phyloP scores from a whole-genome alignment of 2,329 filamentous ascomycete species.

The Neonectria coccinea region DNA sequence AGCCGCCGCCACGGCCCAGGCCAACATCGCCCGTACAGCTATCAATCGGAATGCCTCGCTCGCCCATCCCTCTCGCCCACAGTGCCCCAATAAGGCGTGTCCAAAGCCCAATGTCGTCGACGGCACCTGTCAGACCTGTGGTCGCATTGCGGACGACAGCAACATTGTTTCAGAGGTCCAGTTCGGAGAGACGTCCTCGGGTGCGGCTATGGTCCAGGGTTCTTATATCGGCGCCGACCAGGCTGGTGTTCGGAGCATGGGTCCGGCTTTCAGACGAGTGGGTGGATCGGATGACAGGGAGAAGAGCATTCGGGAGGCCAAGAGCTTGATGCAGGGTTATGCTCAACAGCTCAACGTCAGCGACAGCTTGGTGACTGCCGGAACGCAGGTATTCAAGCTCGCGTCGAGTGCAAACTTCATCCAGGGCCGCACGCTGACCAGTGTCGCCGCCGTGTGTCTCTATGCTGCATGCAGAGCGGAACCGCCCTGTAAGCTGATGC shows the following conservation, averaged over 20 bases:
- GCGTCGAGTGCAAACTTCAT: conserved; percentile 82
- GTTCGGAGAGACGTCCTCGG: conserved; percentile 88
- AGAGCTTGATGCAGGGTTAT: conserved; percentile 71
- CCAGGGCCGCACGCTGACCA: conserved; percentile 85
- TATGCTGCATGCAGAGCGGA: conserved; percentile 89
- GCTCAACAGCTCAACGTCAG: conserved; percentile 69
- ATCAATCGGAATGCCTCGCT: conserved; percentile 48
- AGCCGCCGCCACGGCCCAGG: conserved; percentile 49
- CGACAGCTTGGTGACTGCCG: conserved; percentile 72
- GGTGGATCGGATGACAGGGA: conserved; percentile 70
- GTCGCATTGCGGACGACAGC: conserved; percentile 83
- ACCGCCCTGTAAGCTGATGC: conserved; percentile 84
- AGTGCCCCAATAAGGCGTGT: conserved; percentile 71
- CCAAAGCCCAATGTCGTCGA: conserved; percentile 71
- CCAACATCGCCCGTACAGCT: conserved; percentile 46
- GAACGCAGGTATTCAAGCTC: conserved; percentile 80
- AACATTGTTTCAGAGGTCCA: conserved; percentile 93
- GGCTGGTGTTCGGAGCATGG: conserved; percentile 77
- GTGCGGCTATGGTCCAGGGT: conserved; percentile 91
- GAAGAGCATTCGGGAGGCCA: conserved; percentile 69
- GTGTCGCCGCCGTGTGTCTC: conserved; percentile 89
- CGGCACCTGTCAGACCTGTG: conserved; percentile 84
- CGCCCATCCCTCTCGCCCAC: conserved; percentile 52
- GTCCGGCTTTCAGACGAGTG: conserved; percentile 70
- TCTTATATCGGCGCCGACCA: conserved; percentile 89